Evolutionary conservation across 139 green algal species (phyloP).

Genomic region (Auxenochlorella pyrenoidosa): DNA sequence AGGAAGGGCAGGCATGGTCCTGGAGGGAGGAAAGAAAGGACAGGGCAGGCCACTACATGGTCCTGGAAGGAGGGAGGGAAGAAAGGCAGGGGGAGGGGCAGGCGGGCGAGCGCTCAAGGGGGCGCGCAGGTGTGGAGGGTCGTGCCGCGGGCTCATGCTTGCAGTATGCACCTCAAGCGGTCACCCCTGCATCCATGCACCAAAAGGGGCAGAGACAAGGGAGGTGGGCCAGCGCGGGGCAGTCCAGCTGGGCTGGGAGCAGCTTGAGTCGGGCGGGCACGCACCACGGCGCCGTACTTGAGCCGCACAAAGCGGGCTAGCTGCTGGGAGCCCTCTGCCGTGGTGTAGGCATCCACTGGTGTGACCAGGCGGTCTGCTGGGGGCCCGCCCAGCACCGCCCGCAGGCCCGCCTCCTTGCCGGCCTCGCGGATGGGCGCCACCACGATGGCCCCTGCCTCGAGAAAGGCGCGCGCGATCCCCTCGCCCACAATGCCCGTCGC

Average conservation of each 20-base stretch:
- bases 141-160: too few relatives aligned
- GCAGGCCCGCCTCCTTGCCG: constrained; percentile 8
- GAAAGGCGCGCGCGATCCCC: constrained; percentile 25
- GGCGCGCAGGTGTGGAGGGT: too few relatives aligned
- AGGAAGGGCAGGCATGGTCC: too few relatives aligned
- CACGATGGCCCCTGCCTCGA: constrained; percentile 14
- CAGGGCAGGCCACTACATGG: too few relatives aligned
- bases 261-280: too few relatives aligned
- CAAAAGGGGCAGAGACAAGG: too few relatives aligned
- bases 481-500: constrained; percentile 33
- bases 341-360: not conserved
- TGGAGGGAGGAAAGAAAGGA: not conserved
- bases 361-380: not conserved
- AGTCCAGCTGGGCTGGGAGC: too few relatives aligned
- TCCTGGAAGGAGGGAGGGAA: not conserved
- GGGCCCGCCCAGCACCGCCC: not conserved
- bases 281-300: constrained; percentile 20
- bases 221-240: too few relatives aligned
- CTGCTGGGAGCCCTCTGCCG: constrained; percentile 3
- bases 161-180: too few relatives aligned
- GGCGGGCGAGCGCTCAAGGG: not conserved
- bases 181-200: too few relatives aligned
- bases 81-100: not conserved
- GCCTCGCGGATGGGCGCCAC: constrained; percentile 17
- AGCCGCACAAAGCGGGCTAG: not conserved